Evolutionary conservation across 257 asterid genomes (phyloP).

Genomic region (Paulownia fortunei): DNA sequence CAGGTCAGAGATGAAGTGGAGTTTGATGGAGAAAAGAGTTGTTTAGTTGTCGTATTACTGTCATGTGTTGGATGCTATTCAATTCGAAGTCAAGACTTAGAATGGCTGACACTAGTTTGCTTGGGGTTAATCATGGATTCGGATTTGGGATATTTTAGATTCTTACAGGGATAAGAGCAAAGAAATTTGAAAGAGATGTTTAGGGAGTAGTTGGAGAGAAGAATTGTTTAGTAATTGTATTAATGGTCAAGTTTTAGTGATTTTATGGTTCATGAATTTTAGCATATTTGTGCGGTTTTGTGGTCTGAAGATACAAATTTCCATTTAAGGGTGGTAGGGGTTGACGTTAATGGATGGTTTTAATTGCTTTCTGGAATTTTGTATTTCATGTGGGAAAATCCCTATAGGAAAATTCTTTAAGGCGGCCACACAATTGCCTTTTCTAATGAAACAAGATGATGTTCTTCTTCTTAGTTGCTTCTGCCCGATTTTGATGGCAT

Average conservation of each 20-base stretch:
- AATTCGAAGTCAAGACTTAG: background rate
- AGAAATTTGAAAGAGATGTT: background rate
- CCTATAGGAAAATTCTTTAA: no score
- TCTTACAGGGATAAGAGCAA: background rate
- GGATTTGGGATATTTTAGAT: background rate
- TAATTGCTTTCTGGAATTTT: background rate
- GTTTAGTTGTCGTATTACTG: no score
- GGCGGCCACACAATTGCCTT: no score
- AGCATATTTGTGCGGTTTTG: no score
- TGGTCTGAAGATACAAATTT: background rate
- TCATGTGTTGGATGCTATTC: background rate
- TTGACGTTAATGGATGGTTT: no score
- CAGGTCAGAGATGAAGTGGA: no score
- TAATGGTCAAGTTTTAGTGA: background rate
- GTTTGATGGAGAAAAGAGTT: no score
- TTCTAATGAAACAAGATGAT: no score
- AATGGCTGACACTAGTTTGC: background rate
- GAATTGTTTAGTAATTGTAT: no score
- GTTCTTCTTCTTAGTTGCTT: no score
- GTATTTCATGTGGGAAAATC: background rate
- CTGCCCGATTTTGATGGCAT: no score
- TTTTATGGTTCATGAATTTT: background rate
- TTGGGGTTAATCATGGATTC: background rate
- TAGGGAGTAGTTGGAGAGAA: background rate
- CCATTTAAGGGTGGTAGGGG: background rate